Evolutionary conservation across 352 stramenopile species (phyloP), one percentile per base, ranked within the genome.

Genomic region (Globisporangium carolinianum): DNA sequence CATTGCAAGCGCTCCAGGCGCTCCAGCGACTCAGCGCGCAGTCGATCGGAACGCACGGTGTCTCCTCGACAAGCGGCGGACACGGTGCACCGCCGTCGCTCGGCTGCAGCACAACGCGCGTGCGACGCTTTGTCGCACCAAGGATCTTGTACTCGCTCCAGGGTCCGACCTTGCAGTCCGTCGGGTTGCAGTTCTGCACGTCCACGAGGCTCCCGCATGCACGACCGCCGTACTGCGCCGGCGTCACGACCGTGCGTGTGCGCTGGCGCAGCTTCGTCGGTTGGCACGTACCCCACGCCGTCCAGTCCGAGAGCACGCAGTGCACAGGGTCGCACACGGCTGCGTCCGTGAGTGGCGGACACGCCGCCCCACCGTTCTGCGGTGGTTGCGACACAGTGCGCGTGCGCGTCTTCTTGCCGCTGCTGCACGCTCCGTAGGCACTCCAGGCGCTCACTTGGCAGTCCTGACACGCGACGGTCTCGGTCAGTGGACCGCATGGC

Each of bases 131-230:
- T 4, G 63, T 82, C 51, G 53, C 38, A 0, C 76, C 68, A 15
- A 73, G 51, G 3, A 88, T 24, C 56, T 72, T 60, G 60, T 61
- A 88, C 0, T 60, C 61, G 10, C 69, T 73, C 75, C 75, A 88
- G 8, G 67, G 69, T 36, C 75, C 66, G 17, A 87, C 75, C 42
- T 72, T 71, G 54, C 79, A 89, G 62, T 89, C 68, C 0, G 61
- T 73, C 10, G 76, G 76, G 65, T 87, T 87, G 58, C 79, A 89
- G 59, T 85, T 87, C 36, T 83, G 71, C 32, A 63, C 58, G 8
- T 86, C 71, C 0, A 73, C 63, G 6, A 87, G 66, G 8, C 55
- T 14, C 4, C 71, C 67, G 11, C 79, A 90, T 5, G 55, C 51
- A 1, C 70, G 65, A 11, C 80, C 80, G 14, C 65, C 58, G 59